Evolutionary conservation across 805 yeast species (phyloP).

Genomic region (Starmerella roubikii): DNA sequence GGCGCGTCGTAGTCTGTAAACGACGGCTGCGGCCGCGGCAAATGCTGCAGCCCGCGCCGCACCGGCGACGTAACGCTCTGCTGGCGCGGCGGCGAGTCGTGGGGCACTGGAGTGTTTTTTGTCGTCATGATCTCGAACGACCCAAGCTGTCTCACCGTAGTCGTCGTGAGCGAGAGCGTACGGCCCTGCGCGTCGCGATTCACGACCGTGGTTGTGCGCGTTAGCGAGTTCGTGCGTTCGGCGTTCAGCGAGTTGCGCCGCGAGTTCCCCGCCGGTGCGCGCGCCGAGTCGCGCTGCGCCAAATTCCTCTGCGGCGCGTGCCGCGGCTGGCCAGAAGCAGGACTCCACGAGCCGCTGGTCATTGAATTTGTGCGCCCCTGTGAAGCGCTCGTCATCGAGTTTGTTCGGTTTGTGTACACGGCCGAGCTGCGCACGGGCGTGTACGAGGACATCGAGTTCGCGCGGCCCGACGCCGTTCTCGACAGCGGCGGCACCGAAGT

Average conservation of each 20-base stretch:
- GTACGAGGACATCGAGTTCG: no score
- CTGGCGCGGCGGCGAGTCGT: not conserved
- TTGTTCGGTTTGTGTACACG: no score
- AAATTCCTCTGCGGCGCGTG: not conserved
- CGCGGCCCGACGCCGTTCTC: no score
- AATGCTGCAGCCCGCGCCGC: slow-evolving; percentile 4
- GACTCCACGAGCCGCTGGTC: no score
- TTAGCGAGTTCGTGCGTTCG: slow-evolving; percentile 20
- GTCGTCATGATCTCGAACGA: slow-evolving; percentile 26
- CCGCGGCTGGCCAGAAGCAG: not conserved
- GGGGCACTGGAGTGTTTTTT: slow-evolving; percentile 20
- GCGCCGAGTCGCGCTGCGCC: no score
- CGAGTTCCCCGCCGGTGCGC: no score
- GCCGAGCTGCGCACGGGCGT: no score
- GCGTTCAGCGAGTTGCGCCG: slow-evolving; percentile 15
- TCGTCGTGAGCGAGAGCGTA: slow-evolving; percentile 28
- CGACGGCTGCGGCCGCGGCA: slow-evolving; percentile 6
- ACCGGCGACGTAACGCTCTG: not conserved
- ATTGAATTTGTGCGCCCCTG: no score
- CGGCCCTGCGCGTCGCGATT: slow-evolving; percentile 24
- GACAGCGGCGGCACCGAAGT: not conserved
- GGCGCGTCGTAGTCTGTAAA: slow-evolving; percentile 4
- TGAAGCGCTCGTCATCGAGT: no score
- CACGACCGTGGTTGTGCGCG: slow-evolving; percentile 21
- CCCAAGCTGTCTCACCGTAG: slow-evolving; percentile 27